A percentile compares a stretch with the other conserved stretches of the same genome.
These are phyloP conservation scores for Cyberlindnera mycetangii DNA, from an alignment of 805 yeast species.

Conservation along the genomic window DNA sequence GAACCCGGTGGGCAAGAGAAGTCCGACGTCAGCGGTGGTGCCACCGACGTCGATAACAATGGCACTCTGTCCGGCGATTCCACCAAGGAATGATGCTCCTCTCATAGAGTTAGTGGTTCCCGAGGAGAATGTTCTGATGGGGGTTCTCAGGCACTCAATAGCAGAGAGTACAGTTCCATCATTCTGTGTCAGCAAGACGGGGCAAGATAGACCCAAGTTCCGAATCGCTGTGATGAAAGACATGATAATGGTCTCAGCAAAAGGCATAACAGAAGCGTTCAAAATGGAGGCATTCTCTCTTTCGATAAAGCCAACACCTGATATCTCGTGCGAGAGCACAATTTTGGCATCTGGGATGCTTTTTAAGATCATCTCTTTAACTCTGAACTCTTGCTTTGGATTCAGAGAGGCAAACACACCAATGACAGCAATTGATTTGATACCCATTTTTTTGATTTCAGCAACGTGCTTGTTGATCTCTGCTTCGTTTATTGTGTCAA, in stretches of 20 bases:
- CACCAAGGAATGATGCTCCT: conserved; percentile 44
- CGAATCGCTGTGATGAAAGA: conserved; percentile 38
- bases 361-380: conserved; percentile 30
- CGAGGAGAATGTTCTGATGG: conserved; percentile 47
- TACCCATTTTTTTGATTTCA: conserved; percentile 31
- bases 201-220: conserved; percentile 36
- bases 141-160: conserved; percentile 36
- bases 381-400: conserved; percentile 35
- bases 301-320: conserved; percentile 43
- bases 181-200: conserved; percentile 43
- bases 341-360: conserved; percentile 35
- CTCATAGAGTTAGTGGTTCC: conserved; percentile 49
- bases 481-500: conserved; percentile 32
- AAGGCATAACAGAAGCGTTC: conserved; percentile 41
- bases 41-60: conserved; percentile 51
- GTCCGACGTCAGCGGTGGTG: conserved; percentile 48
- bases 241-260: conserved; percentile 40
- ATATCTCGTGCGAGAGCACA: conserved; percentile 38
- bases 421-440: conserved; percentile 36
- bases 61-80: conserved; percentile 26
- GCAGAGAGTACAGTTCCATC: conserved; percentile 47
- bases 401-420: conserved; percentile 40
- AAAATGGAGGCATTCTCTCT: conserved; percentile 47
- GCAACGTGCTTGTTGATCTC: conserved; percentile 30
- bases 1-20: conserved; percentile 43